Base-by-base conservation (phyloP, 2,329 filamentous ascomycete species). In the Botrytis squamosa region DNA sequence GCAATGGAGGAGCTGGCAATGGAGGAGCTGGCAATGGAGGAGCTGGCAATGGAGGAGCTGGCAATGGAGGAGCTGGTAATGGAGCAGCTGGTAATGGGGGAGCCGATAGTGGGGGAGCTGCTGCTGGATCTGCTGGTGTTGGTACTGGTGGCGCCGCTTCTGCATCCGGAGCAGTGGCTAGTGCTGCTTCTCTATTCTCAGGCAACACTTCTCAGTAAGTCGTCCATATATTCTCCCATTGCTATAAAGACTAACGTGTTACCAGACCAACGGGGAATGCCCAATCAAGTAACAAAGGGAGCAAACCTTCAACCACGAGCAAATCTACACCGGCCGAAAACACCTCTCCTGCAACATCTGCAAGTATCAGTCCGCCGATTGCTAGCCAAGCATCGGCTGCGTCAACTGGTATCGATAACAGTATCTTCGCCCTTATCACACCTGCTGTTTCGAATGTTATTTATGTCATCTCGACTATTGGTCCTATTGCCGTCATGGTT, bases 371-470 rank as follows among this genome's bases (percentile, higher is more conserved):
- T 25, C 70, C 70, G n/a, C 70, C 70, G 8, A 72, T 72, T n/a
- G 38, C 70, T 4, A 72, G 70, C 44, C 70, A 72, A 59, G 70
- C 70, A 29, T 72, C 70, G 14, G 46, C 70, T 44, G 70, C 70
- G 44, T 72, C 70, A 22, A 72, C 38, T 57, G 60, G 70, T 33
- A 65, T 72, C 16, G 70, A 72, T 22, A 57, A 72, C 22, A 72
- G 40, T 40, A 46, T 72, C 22, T 55, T 72, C 16, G n/a, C 62
- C 3, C 25, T 67, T 29, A 52, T 67, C 38, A 72, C 29, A 38
- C 62, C 49, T 36, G 38, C 46, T 57, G 25, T 72, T 59, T 42
- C 70, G 22, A 72, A 72, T 57, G n/a, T 67, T 55, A 38, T 55
- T 33, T 72, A 72, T 33, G 9, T 36, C 14, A 44, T 72, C 38